Evolutionary conservation across 352 stramenopile genomes (phyloP), one percentile per base, ranked within the genome.

Genomic region (Chrysophaeum taylorii): DNA sequence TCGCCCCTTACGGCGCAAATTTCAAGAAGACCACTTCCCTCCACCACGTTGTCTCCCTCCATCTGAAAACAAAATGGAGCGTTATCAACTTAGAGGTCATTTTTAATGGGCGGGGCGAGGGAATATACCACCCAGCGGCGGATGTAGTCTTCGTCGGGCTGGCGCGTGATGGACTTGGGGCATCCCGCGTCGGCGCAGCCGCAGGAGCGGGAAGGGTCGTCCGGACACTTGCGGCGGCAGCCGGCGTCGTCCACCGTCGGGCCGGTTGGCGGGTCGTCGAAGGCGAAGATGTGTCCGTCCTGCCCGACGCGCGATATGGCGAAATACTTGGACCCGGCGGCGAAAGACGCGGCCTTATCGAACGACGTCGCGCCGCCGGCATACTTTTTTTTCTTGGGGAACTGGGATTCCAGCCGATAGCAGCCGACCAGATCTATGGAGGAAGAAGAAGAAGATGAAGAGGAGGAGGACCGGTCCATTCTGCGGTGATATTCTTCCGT

Each of bases 211-310:
- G 89, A 84, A 70, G 88, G 79, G 70, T 89, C 81, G 33, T 74
- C 81, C 61, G 81, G 75, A 35, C 64, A 53, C 25, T 43, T 25
- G 2, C 38, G 9, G 1, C 4, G 5, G 39, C 70, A 72, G 37
- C 68, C 68, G 2, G 33, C 2, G 2, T 4, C 7, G 36, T 29
- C 31, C 18, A 72, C 25, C 61, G 80, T 84, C 68, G 89, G 68
- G 1, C 77, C 31, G 9, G 57, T 31, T 16, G 57, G 81, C 37
- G 90, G 80, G 70, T 87, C 88, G 80, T 93, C 88, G 79, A 94
- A 94, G n/a, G 85, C 86, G 68, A 94, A 94, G 21, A 84, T 81
- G 72, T 94, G 88, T 21, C 88, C 87, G 42, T 94, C 86, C 18
- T 71, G 76, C 18, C 85, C 85, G 31, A 89, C 81, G 29, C 85